Evolutionary conservation across 1,284 basidiomycete genomes (phyloP).

Genomic region (Chiua sp.): DNA sequence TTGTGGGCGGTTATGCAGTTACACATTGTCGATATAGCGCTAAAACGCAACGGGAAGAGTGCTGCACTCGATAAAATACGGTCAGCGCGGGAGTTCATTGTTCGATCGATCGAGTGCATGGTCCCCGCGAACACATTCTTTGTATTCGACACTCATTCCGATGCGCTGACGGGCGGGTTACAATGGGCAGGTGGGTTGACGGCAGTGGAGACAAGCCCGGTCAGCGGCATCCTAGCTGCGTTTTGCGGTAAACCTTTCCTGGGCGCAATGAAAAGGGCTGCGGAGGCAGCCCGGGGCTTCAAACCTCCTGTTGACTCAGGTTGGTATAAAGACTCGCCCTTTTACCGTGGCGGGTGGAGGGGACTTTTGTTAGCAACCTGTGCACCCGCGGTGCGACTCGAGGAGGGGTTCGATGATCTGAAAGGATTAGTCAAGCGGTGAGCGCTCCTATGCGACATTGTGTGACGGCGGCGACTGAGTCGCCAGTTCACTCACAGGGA

Average conservation of each 20-base stretch:
- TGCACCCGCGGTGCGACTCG: not conserved
- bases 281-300: not conserved
- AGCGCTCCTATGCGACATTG: not conserved
- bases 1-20: not conserved
- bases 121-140: slow-evolving; percentile 1
- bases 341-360: slow-evolving; percentile 2
- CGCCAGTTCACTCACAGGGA: not conserved
- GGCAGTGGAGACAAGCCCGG: not conserved
- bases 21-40: not conserved
- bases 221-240: not conserved
- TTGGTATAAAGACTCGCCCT: slow-evolving; percentile 4
- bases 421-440: not conserved
- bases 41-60: not conserved
- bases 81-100: not conserved
- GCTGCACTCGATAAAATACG: not conserved
- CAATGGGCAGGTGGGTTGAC: not conserved
- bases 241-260: not conserved
- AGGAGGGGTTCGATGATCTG: not conserved
- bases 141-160: not conserved
- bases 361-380: slow-evolving; percentile 2
- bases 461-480: too few species aligned
- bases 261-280: not conserved
- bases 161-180: not conserved
- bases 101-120: not conserved
- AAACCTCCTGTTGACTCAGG: not conserved